Conservation (phyloP, 345 rosid genomes). For the Carallia pectinifolia region DNA sequence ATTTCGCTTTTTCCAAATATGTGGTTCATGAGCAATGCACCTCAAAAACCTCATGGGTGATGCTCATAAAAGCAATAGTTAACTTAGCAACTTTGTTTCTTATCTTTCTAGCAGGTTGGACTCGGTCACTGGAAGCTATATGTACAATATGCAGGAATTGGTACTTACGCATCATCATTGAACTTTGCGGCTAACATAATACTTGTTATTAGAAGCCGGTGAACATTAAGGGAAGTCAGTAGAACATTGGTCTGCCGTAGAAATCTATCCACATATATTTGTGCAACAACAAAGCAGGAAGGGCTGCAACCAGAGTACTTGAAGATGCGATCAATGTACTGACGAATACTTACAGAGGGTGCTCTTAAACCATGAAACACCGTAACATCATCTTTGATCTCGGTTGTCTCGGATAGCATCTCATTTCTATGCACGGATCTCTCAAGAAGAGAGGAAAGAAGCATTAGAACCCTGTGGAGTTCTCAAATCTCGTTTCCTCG, state of each 20-base stretch:
- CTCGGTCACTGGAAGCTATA: not conserved
- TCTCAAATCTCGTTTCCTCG: conserved; percentile 43
- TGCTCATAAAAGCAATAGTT: not conserved
- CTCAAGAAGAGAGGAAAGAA: conserved; percentile 65
- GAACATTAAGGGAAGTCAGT: conserved; percentile 70
- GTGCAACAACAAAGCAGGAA: conserved; percentile 81
- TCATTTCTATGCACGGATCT: conserved; percentile 51
- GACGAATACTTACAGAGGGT: conserved; percentile 59
- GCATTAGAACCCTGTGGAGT: conserved; percentile 46
- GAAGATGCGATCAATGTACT: conserved; percentile 78
- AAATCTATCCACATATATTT: conserved; percentile 67
- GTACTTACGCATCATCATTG: conserved; percentile 72
- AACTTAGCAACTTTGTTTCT: not conserved
- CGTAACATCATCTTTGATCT: conserved; percentile 35
- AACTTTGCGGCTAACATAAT: conserved; percentile 86
- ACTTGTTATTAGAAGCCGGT: conserved; percentile 78
- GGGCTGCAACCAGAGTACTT: conserved; percentile 86
- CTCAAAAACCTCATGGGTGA: not conserved
- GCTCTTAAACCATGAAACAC: conserved; percentile 64
- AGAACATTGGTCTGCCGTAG: conserved; percentile 43
- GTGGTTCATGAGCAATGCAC: too few species aligned
- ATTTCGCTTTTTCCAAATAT: too few species aligned
- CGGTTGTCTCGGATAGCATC: conserved; percentile 29
- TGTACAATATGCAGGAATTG: not conserved
- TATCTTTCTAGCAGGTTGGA: not conserved